Percentiles rank a stretch among this genome's conserved stretches.
Conservation (phyloP, 257 asterid genomes). For the Jacaranda mimosifolia region DNA sequence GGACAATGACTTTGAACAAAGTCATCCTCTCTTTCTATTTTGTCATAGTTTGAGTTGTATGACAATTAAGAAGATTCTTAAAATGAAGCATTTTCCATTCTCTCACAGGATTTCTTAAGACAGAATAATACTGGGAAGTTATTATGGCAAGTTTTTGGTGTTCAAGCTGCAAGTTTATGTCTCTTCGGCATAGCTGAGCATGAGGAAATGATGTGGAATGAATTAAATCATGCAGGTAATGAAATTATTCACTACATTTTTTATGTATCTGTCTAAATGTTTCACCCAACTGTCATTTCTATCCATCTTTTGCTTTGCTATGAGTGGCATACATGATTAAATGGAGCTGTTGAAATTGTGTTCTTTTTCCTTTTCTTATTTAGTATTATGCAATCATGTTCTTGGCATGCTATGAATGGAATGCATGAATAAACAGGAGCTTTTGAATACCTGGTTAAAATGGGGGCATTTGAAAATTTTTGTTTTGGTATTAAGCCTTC, state of each 20-base stretch:
- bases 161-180: slow-evolving; percentile 76
- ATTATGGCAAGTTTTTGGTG: slow-evolving; percentile 90
- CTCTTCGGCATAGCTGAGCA: slow-evolving; percentile 89
- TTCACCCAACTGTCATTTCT: slow-evolving; percentile 7
- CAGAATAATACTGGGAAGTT: slow-evolving; percentile 98
- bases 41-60: slow-evolving; percentile 13
- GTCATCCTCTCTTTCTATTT: background rate
- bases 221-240: slow-evolving; percentile 67
- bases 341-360: background rate
- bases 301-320: slow-evolving; percentile 17
- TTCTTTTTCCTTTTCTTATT: background rate
- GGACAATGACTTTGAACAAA: background rate
- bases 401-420: background rate
- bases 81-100: background rate
- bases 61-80: slow-evolving; percentile 2
- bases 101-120: slow-evolving; percentile 83
- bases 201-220: slow-evolving; percentile 93
- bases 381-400: background rate
- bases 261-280: background rate
- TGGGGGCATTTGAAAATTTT: background rate
- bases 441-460: background rate
- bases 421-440: background rate
- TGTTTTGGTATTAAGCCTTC: background rate
- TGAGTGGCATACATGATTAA: background rate
- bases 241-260: background rate